Evolutionary conservation across 164 flowering plant species (phyloP), one percentile per base, ranked within the genome.

Genomic region (Magnolia officinalis): DNA sequence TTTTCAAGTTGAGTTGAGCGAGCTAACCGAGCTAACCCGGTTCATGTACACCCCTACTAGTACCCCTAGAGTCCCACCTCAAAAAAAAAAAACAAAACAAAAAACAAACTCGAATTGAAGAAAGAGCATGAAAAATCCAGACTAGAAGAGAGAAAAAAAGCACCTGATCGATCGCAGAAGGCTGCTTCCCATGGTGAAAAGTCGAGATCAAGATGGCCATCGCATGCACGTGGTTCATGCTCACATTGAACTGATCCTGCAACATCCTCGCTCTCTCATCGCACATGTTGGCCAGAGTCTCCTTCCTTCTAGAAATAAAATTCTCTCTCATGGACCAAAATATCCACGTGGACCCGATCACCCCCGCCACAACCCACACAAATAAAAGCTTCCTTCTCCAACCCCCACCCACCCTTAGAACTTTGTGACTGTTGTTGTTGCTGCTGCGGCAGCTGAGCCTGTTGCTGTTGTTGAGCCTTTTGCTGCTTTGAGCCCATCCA

Each of bases 181-280:
- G 99, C 1, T 87, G 67, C 81, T 94, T 91, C 24, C 91, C 91
- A 79, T 94, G 95, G 84, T 94, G 93, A 81, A 96, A 96, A 3
- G 97, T 90, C 21, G 99, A 96, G 63, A 94, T 89, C 9, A 96
- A 88, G 77, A 93, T 87, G 50, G 99, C 95, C 82, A 96, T 81
- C 13, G 99, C 95, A 83, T 91, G 96, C 23, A 96, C 98, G 87
- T 96, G 99, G 77, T 96, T 94, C 91, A 94, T 82, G 87, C 99
- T 94, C 49, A 91, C 98, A 81, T 91, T 94, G 83, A 96, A 96
- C 83, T 94, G 98, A 82, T 96, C 99, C 76, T 96, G 99, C 81
- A 96, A 78, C 99, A 96, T 93, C 18, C 97, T 83, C 21, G 99
- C 97, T 74, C 99, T 83, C 79, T 96, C 95, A 67, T 93, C 99